Conservation (phyloP, 139 green algal genomes). For the Micractinium conductrix region DNA sequence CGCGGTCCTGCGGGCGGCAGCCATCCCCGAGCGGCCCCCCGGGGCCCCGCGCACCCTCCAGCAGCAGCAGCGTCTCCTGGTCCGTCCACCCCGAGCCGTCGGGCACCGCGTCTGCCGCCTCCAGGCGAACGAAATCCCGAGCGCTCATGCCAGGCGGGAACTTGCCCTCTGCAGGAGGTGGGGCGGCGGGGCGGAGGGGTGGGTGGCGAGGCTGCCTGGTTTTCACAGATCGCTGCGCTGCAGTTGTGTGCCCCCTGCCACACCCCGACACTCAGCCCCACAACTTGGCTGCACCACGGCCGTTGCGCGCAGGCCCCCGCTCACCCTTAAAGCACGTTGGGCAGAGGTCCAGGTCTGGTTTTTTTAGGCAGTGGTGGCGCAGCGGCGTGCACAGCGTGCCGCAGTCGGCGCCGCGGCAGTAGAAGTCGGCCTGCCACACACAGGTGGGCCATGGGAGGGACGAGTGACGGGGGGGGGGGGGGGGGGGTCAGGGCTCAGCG, state of each 20-base stretch:
- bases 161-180: slow-evolving; percentile 74
- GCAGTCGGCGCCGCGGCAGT: slow-evolving; percentile 81
- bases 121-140: slow-evolving; percentile 89
- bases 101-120: slow-evolving; percentile 36
- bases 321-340: slow-evolving; percentile 49
- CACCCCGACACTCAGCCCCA: too few species aligned
- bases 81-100: slow-evolving; percentile 64
- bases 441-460: neutral
- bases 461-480: neutral
- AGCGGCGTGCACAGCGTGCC: slow-evolving; percentile 75
- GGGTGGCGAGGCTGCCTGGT: too few species aligned
- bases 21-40: too few species aligned
- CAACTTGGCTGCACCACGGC: too few species aligned
- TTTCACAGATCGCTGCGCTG: too few species aligned
- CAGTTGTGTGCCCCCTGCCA: too few species aligned
- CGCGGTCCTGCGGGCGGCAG: too few species aligned
- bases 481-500: neutral
- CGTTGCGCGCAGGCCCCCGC: neutral
- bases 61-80: slow-evolving; percentile 80
- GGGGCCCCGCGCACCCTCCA: slow-evolving; percentile 65
- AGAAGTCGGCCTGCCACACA: slow-evolving; percentile 49
- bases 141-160: slow-evolving; percentile 77
- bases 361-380: slow-evolving; percentile 88
- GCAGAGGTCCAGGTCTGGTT: slow-evolving; percentile 81
- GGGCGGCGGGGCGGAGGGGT: too few species aligned